Conservation (phyloP, 2,329 filamentous ascomycete genomes). For the Tolypocladium paradoxum region DNA sequence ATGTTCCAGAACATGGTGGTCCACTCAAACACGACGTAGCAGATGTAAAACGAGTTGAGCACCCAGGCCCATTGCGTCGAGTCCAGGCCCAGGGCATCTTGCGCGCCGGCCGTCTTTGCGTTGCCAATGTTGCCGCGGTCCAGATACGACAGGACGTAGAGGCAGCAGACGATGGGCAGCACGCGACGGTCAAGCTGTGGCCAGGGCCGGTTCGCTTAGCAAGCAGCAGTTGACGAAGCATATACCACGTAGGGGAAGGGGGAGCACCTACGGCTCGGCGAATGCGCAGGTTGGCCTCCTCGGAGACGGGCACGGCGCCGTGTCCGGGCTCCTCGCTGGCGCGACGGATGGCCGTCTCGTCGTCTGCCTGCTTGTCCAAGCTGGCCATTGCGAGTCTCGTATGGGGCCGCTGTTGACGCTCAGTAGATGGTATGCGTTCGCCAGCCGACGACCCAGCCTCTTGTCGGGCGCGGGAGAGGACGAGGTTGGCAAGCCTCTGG, state of each 20-base stretch:
- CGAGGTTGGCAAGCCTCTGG: not conserved
- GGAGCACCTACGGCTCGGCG: not conserved
- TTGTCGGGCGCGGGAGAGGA: not conserved
- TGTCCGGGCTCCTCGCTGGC: not conserved
- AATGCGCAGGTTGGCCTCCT: not conserved
- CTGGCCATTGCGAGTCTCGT: not conserved
- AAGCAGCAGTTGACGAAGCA: too few species aligned
- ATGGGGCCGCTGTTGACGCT: not conserved
- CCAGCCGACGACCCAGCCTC: not conserved
- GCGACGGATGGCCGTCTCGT: not conserved
- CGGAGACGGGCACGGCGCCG: not conserved
- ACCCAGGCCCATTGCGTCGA: constrained; percentile 13
- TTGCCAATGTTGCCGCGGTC: constrained; percentile 10
- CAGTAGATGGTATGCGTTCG: not conserved
- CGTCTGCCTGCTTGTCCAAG: not conserved
- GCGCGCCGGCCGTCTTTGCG: constrained; percentile 13
- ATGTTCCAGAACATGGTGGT: constrained; percentile 13
- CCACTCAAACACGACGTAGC: constrained; percentile 13
- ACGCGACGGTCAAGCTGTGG: constrained; percentile 1
- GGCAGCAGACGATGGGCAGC: constrained; percentile 2
- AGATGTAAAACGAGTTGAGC: constrained; percentile 15
- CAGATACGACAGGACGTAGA: constrained; percentile 3
- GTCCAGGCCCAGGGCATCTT: constrained; percentile 7
- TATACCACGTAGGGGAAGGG: too few species aligned
- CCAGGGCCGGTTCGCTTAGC: too few species aligned